phyloP scores from a whole-genome alignment of 176 grass and related monocot genomes.

The Oryza brachyantha region DNA sequence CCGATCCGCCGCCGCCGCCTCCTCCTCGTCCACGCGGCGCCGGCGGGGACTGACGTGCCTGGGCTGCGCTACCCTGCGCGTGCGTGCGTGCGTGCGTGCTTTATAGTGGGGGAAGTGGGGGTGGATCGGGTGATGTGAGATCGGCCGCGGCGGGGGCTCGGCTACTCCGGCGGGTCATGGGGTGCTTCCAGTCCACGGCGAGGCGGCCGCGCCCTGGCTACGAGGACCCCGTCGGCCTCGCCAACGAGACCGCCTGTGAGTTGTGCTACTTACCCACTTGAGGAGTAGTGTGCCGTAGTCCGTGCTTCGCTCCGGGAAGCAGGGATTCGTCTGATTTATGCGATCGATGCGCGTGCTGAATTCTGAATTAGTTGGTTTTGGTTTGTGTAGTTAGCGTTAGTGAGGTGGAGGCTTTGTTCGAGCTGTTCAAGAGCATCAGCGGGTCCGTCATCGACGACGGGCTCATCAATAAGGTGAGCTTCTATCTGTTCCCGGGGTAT shows the following conservation, averaged over 20 bases:
- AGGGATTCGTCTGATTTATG: background rate
- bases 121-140: background rate
- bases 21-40: background rate
- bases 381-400: constrained; percentile 68
- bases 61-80: background rate
- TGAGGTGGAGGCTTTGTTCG: constrained; percentile 90
- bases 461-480: constrained; percentile 80
- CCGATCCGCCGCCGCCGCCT: background rate
- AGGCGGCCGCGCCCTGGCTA: constrained; percentile 72
- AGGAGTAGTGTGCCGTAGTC: background rate
- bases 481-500: background rate
- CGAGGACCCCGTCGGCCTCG: constrained; percentile 79
- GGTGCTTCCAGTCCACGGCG: constrained; percentile 59
- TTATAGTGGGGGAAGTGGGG: background rate
- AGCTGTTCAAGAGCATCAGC: constrained; percentile 96
- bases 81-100: background rate
- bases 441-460: constrained; percentile 87
- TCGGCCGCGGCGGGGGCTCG: background rate
- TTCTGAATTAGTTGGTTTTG: background rate
- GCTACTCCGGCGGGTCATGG: constrained; percentile 44
- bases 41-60: background rate
- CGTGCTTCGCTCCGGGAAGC: background rate
- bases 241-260: constrained; percentile 80
- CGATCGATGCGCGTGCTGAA: background rate
- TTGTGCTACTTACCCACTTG: background rate